Evolutionary conservation across 352 stramenopile genomes (phyloP), one percentile per base, ranked within the genome.

Genomic region (Phytophthora pisi): DNA sequence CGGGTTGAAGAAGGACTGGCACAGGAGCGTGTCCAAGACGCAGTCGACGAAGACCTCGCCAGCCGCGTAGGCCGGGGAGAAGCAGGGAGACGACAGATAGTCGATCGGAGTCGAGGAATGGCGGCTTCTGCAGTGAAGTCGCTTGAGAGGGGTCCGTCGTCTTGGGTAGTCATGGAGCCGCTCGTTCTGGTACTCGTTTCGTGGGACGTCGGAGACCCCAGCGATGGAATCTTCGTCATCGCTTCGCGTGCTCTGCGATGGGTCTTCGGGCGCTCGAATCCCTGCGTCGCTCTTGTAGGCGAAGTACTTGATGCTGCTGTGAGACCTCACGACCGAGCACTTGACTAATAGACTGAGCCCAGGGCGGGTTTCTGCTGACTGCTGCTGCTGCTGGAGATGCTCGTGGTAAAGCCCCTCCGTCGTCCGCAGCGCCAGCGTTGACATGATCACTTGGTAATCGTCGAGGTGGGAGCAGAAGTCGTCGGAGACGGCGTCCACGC

Each of bases 1-100:
- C 51, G 82, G 80, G 38, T 91, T 89, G 68, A 89, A 91, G 68
- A 91, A 91, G 30, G 82, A 86, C 59, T 91, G 82, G 51, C 82
- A 91, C 9, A 91, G 71, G 51, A 89, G 72, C 46, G 78, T 86
- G 72, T 89, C 80, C 24, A 91, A 66, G 10, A 84, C 75, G 38
- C 68, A 79, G 36, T 42, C 11, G 11, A 42, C 36, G 36, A 42
- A 88, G 28, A 89, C 72, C 28, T 86, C 78, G 7, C 82, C 82
- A 0, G 82, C 80, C 2, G 80, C 80, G 53, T 84, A 89, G 9
- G 36, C 3, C 2, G 36, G 36, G 1, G 36, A 42, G 36, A 42
- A 42, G 36, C 36, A 78, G 74, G 3, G 78, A 2, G 71, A 74
- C 20, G 72, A 67, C 5, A 77, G 61, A 30, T 66, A 47, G 23